Conservation (phyloP, 192 early-diverging fungal species). For the Backusella psychrophila region DNA sequence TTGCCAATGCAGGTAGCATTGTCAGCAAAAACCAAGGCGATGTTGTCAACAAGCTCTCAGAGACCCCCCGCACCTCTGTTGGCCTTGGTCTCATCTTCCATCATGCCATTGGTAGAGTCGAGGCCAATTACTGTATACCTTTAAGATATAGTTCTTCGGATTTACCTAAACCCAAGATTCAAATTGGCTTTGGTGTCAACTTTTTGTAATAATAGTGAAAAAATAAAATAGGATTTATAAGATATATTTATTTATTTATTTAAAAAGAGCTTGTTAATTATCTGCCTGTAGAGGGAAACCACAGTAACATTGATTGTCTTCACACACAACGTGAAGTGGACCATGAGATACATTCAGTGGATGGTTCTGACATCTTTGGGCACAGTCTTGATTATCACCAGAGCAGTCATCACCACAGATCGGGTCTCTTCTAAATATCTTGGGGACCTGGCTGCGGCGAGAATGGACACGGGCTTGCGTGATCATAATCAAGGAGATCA, state of each 20-base stretch:
- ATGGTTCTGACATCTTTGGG: neutral
- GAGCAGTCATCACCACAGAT: neutral
- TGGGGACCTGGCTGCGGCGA: neutral
- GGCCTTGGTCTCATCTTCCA: constrained; percentile 84
- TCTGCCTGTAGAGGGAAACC: neutral
- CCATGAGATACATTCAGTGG: neutral
- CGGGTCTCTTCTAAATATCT: neutral
- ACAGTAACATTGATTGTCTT: neutral
- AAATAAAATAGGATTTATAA: neutral
- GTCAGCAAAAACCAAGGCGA: neutral
- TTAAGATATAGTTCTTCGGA: constrained; percentile 57
- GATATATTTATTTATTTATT: neutral
- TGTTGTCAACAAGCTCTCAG: constrained; percentile 45
- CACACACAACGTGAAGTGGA: constrained; percentile 3
- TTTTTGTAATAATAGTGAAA: constrained; percentile 55
- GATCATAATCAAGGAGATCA: neutral
- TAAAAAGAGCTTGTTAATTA: neutral
- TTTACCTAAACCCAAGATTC: constrained; percentile 65
- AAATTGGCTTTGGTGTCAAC: constrained; percentile 83
- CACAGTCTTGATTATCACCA: neutral
- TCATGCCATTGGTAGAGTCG: constrained; percentile 78
- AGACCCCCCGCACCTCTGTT: constrained; percentile 64
- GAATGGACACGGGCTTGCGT: neutral
- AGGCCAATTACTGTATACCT: constrained; percentile 89
- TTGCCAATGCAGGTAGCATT: constrained; percentile 77